These are phyloP conservation scores for Colletotrichum cereale DNA, from an alignment of 2,329 filamentous ascomycete genomes.

Conservation along the genomic window DNA sequence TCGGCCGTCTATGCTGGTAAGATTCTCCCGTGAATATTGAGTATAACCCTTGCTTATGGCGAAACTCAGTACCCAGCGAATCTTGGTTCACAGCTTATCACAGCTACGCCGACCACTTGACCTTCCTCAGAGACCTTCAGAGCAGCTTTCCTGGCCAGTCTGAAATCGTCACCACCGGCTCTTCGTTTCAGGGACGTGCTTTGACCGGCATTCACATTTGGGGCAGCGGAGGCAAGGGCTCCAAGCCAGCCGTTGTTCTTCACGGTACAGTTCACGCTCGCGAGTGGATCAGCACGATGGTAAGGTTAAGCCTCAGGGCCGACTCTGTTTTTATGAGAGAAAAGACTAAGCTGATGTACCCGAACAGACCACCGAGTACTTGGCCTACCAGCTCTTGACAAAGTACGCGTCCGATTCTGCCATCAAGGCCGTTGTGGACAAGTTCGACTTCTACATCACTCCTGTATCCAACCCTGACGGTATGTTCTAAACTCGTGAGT, in stretches of 20 bases:
- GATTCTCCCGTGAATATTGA: neutral
- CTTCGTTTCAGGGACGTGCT: conserved; percentile 58
- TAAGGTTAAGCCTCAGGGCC: conserved; percentile 59
- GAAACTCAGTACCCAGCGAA: conserved; percentile 34
- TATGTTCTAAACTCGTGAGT: conserved; percentile 24
- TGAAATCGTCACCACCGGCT: conserved; percentile 62
- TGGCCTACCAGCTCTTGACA: conserved; percentile 60
- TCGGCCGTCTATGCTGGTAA: conserved; percentile 33
- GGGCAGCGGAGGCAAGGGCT: conserved; percentile 58
- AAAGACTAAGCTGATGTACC: conserved; percentile 47
- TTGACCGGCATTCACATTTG: conserved; percentile 75
- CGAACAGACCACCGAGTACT: conserved; percentile 56
- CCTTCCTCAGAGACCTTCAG: conserved; percentile 60
- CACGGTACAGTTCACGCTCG: conserved; percentile 66
- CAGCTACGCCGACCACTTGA: conserved; percentile 61
- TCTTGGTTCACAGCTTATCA: conserved; percentile 68
- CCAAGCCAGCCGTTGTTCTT: conserved; percentile 64
- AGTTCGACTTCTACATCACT: conserved; percentile 68
- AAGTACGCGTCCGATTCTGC: conserved; percentile 50
- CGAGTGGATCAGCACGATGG: conserved; percentile 66
- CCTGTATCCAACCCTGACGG: conserved; percentile 63
- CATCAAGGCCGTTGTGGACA: conserved; percentile 61
- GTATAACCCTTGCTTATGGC: neutral
- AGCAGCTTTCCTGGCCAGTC: conserved; percentile 57
- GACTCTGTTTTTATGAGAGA: accelerated